phyloP scores from a whole-genome alignment of 768 basidiomycete genomes.

The Collybiopsis confluens region DNA sequence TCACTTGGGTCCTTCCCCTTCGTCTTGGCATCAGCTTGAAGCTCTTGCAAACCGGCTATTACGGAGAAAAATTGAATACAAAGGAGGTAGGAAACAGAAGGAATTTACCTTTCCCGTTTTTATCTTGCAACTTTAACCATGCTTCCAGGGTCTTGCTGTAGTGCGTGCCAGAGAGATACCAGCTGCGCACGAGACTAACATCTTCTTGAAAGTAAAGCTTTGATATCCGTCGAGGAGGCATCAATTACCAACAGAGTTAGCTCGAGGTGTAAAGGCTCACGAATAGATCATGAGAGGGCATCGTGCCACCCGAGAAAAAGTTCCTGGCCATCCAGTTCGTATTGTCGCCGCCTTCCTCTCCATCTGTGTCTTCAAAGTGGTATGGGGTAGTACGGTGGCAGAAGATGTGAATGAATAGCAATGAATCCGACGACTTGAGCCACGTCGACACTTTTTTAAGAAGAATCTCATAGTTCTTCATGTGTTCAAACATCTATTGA shows the following conservation, averaged over 20 bases:
- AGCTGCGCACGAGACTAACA: constrained; percentile 51
- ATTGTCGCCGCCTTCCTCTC: constrained; percentile 24
- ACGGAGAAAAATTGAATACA: too few species aligned
- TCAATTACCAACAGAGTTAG: background rate
- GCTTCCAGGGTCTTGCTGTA: constrained; percentile 62
- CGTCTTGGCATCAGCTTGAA: constrained; percentile 42
- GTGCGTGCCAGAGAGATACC: constrained; percentile 61
- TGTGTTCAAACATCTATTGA: constrained; percentile 73
- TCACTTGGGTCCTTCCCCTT: constrained; percentile 45
- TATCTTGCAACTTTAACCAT: constrained; percentile 60
- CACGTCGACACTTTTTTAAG: constrained; percentile 60
- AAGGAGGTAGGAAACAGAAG: background rate
- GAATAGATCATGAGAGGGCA: constrained; percentile 64
- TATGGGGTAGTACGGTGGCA: constrained; percentile 62
- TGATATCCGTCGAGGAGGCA: background rate
- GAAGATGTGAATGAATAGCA: constrained; percentile 70
- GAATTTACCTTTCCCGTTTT: constrained; percentile 34
- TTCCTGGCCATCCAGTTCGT: constrained; percentile 63
- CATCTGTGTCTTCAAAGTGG: constrained; percentile 61
- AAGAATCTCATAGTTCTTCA: constrained; percentile 68
- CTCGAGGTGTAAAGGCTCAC: constrained; percentile 17
- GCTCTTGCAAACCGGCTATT: constrained; percentile 44
- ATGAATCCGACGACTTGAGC: constrained; percentile 42
- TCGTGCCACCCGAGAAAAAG: constrained; percentile 74
- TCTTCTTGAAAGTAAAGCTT: constrained; percentile 65